These are phyloP conservation scores for Agarophyton chilense DNA, from an alignment of 23 red algal species.

Conservation along the genomic window DNA sequence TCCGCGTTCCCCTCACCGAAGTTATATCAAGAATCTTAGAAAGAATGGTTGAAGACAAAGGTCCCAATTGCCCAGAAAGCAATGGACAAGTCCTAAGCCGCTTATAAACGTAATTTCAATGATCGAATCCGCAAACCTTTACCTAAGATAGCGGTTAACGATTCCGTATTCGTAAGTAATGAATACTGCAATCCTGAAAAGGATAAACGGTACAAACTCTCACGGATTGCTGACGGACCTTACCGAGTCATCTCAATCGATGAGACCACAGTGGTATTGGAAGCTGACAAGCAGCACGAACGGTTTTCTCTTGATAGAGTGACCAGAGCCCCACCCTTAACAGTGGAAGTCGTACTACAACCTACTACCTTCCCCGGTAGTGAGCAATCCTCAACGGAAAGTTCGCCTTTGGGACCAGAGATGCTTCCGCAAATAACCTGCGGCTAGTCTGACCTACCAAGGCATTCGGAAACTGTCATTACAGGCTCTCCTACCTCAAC, in stretches of 20 bases:
- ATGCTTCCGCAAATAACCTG: too few species aligned
- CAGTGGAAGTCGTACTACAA: too few species aligned
- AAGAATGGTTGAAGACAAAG: background rate
- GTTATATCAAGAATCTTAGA: background rate
- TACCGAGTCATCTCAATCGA: background rate
- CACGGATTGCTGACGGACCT: constrained; percentile 1
- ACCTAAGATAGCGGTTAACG: background rate
- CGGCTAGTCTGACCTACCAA: too few species aligned
- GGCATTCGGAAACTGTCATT: too few species aligned
- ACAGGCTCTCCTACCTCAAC: too few species aligned
- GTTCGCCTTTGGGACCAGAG: too few species aligned
- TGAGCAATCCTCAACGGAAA: too few species aligned
- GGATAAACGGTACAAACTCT: constrained; percentile 1
- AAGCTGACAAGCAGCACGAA: too few species aligned
- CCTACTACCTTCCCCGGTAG: too few species aligned
- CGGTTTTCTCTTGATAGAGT: too few species aligned
- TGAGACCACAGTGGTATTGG: background rate
- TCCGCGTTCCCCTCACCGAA: background rate
- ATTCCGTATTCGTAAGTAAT: constrained; percentile 1
- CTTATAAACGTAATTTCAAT: background rate
- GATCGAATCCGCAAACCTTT: background rate
- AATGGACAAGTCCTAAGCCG: background rate
- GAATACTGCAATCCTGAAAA: background rate
- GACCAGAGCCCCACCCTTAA: too few species aligned
- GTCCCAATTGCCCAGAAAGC: background rate